A percentile compares a stretch with the other conserved stretches of the same genome.
These are phyloP conservation scores for Pythium scleroteichum DNA, from an alignment of 352 stramenopile genomes.

Conservation along the genomic window DNA sequence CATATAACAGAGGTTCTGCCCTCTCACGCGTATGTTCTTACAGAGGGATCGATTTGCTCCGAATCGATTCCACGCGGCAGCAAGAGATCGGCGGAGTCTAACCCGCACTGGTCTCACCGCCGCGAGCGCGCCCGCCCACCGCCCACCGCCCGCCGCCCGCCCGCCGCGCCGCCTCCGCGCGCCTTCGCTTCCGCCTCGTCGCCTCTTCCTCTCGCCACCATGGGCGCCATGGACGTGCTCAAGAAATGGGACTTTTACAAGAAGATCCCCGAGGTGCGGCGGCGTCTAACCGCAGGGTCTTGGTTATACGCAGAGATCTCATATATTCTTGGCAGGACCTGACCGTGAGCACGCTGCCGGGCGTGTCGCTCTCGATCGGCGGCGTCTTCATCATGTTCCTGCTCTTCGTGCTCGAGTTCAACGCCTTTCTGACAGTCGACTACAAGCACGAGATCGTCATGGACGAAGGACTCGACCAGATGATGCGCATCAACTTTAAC, in stretches of 20 bases:
- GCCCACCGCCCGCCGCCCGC: no score
- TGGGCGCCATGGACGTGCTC: constrained; percentile 86
- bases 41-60: background rate
- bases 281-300: background rate
- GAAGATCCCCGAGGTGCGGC: constrained; percentile 85
- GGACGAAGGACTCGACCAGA: constrained; percentile 84
- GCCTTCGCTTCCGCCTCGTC: background rate
- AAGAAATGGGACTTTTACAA: constrained; percentile 94
- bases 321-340: constrained; percentile 53
- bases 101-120: background rate
- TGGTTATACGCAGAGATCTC: constrained; percentile 10
- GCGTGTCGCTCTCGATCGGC: constrained; percentile 81
- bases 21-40: constrained; percentile 1
- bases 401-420: constrained; percentile 90
- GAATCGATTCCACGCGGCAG: constrained; percentile 11
- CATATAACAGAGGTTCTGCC: background rate
- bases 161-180: no score
- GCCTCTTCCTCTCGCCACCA: constrained; percentile 20
- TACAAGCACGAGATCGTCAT: constrained; percentile 91
- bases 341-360: constrained; percentile 83
- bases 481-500: constrained; percentile 98
- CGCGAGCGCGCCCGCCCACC: no score
- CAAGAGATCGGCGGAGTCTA: constrained; percentile 1
- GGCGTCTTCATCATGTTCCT: constrained; percentile 90
- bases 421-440: constrained; percentile 82